Evolutionary conservation across 169 alveolate genomes (phyloP).

Genomic region (Eimeria acervulina): DNA sequence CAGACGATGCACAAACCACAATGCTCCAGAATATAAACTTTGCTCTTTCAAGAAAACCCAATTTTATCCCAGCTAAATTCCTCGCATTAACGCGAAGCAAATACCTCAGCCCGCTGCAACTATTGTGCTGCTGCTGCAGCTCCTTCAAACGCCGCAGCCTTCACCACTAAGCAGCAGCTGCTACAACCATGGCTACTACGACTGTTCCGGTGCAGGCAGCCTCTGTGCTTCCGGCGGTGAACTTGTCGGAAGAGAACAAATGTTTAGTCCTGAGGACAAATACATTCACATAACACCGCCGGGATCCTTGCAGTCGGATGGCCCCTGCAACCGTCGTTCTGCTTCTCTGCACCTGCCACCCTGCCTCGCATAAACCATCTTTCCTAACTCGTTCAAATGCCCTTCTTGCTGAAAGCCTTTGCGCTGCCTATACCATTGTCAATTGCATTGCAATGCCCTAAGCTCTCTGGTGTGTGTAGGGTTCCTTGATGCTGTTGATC

Average conservation of each 20-base stretch:
- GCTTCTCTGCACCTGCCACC: neutral
- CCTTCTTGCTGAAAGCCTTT: neutral
- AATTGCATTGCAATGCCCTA: neutral
- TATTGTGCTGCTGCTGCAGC: neutral
- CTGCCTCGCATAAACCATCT: neutral
- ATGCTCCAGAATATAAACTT: neutral
- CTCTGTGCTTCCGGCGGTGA: constrained; percentile 13
- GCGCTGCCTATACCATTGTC: neutral
- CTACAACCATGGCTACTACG: constrained; percentile 1
- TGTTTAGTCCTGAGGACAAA: constrained; percentile 4
- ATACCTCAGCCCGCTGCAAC: neutral
- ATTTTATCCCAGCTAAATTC: neutral
- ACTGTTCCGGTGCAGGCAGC: constrained; percentile 7
- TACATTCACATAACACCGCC: neutral
- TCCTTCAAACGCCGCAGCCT: constrained; percentile 3
- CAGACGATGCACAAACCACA: neutral
- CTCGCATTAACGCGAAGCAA: neutral
- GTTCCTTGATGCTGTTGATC: neutral
- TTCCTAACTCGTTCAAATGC: neutral
- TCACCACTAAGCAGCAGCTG: neutral
- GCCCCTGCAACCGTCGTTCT: neutral
- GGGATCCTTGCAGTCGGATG: neutral
- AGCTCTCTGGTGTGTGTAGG: neutral
- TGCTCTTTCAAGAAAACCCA: neutral
- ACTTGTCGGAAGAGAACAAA: neutral